Evolutionary conservation across 2,329 filamentous ascomycete species (phyloP), one percentile per base, ranked within the genome.

Genomic region (Xylaria sp.): DNA sequence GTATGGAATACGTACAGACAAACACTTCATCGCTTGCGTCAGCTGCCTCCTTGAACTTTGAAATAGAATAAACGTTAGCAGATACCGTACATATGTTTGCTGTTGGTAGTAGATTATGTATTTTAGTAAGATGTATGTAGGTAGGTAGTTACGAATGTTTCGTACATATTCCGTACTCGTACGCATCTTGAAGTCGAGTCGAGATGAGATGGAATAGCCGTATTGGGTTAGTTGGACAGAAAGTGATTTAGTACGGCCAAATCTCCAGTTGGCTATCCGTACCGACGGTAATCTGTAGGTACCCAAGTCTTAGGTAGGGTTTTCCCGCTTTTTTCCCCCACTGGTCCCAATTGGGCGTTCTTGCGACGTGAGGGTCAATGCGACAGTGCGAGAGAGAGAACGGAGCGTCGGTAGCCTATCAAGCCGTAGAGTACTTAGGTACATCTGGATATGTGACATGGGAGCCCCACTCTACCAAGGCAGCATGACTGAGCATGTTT

Each of bases 331-430:
- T 52, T 37, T 30, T 30, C 35, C 35, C 51, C 60, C 54, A 46
- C 51, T 4, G 16, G 44, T 55, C 54, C 57, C 54, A 58, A 58
- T 56, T 52, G 37, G 60, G 23, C 13, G 57, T 59, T 56, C 57
- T 62, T 44, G 57, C 54, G 46, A 57, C 44, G 53, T 52, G 57
- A 52, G 55, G 52, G 57, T 58, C 42, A 55, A 62, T 64, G 58
- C 48, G n/a, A 58, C 62, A 58, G 62, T 64, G 58, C 58, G 58
- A 58, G 49, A 13, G 30, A 13, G 13, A 53, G 59, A 47, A 62
- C 58, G 56, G 53, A 59, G 55, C 50, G 35, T 50, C 57, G 54
- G 59, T 56, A 54, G 59, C 51, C 53, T 61, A 53, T 59, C 54
- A 51, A 44, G 23, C 47, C 34, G 42, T 54, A 30, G 23, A 4